Base-by-base conservation (phyloP, 2,329 filamentous ascomycete species). In the Diaporthe sp. region DNA sequence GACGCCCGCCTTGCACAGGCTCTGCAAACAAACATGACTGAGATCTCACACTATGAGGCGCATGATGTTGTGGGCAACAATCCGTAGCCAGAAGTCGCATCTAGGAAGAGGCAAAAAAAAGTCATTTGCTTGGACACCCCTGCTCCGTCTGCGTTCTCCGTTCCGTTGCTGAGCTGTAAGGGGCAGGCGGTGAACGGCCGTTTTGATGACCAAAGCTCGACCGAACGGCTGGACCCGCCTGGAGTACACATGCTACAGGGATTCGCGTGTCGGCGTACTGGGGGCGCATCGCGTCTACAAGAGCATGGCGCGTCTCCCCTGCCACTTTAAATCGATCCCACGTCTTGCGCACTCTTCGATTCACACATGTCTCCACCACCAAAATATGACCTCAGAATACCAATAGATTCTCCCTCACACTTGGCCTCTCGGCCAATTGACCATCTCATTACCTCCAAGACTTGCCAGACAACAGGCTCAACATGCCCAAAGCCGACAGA, bases 401-500 rank as follows among this genome's bases (percentile, higher is more conserved):
- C 49, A 67, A 46, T 71, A 71, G 60, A 34, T 37, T 25, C 12
- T 39, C n/a, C 55, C 67, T 57, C 34, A 72, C 57, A 13, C 53
- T 51, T 42, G 67, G 62, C 37, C 51, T 55, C 34, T 3, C 15
- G 72, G 72, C 49, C 72, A 61, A 68, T 60, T 60, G 67, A 60
- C n/a, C 42, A 58, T 62, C 22, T 12, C 37, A 62, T 7, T 42
- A 31, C n/a, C 25, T 22, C 42, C 34, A 39, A 49, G 25, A 55
- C 19, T 61, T 42, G 60, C 44, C 74, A 57, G 76, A 55, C 12
- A 25, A 42, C 3, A 22, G 22, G 34, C 76, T 74, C 78, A 83
- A 77, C 79, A 88, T 87, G 86, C 84, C 87, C 42, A 87, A 84
- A 76, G 84, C 82, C 44, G 83, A 79, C 79, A 86, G 82, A 79